Percentiles rank a stretch among this genome's conserved stretches.
phyloP scores from a whole-genome alignment of 2,329 filamentous ascomycete genomes.

The Scortechinia acanthostroma region DNA sequence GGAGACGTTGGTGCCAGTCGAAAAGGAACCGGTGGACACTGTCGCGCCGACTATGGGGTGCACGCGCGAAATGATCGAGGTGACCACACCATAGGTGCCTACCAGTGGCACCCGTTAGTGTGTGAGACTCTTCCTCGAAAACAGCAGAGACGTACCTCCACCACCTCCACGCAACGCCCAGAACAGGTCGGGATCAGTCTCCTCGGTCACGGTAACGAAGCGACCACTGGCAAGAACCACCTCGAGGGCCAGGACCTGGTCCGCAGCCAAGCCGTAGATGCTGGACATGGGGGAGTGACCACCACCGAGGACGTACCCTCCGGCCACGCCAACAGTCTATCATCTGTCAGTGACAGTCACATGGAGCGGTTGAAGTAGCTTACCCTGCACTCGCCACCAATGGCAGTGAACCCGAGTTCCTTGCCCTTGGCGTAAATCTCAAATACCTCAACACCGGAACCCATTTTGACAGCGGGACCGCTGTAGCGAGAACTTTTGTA shows the following conservation, averaged over 20 bases:
- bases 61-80: conserved; percentile 14
- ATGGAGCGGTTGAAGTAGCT: conserved; percentile 4
- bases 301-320: conserved; percentile 53
- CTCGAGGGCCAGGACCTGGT: conserved; percentile 51
- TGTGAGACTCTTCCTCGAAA: too few species aligned
- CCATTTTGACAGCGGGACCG: conserved; percentile 14
- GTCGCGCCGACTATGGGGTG: conserved; percentile 15
- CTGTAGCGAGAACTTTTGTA: conserved; percentile 11
- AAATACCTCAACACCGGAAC: conserved; percentile 14
- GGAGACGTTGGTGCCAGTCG: conserved; percentile 11
- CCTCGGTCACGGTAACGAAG: conserved; percentile 39
- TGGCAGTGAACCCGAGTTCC: conserved; percentile 20
- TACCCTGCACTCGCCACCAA: conserved; percentile 24
- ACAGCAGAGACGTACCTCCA: conserved; percentile 10
- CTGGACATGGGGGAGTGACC: conserved; percentile 48
- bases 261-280: conserved; percentile 49
- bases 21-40: conserved; percentile 15
- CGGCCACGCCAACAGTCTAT: conserved; percentile 41
- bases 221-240: conserved; percentile 43
- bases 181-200: conserved; percentile 47
- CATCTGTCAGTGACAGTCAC: neutral
- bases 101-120: neutral
- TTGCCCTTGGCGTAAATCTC: conserved; percentile 10
- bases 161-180: conserved; percentile 51
- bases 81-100: conserved; percentile 15